Base-by-base conservation (phyloP, 306 rosid genomes). In the Fragaria ananassa region DNA sequence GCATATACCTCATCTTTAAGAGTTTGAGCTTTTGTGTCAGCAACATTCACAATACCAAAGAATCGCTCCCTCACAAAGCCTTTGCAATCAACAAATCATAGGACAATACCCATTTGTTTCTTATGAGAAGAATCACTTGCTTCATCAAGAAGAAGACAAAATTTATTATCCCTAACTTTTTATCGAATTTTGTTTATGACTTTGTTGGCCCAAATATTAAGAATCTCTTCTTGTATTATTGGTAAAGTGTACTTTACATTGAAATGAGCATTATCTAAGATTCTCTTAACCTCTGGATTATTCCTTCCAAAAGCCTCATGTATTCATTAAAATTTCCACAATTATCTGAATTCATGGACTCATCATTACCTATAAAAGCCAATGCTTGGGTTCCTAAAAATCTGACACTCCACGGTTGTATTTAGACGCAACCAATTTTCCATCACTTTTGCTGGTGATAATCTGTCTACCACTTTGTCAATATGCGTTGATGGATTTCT, bases 341-440 rank as follows among this genome's bases (percentile, higher is more conserved):
- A 31, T 63, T 29, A 1, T 35, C 39, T 13, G 68, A 63, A 18
- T 2, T 8, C 17, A 63, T 14, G 0, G 45, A 63, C 37, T 63
- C 68, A 63, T 68, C 72, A 68, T 68, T 9, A 41, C 13, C 34
- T 68, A 15, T 67, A n/a, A 67, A 67, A 67, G 4, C 18, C 12
- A 39, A 41, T 67, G 29, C 34, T 67, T 67, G 17, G 19, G 3
- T 19, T 41, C 2, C 18, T 2, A 41, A 10, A 9, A 5, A 41
- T 13, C 7, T 39, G 3, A 67, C 18, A 4, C 19, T 64, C 54
- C 54, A 64, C 17, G 14, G 1, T 34, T 10, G 23, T 18, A 29
- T 19, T 10, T 4, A 67, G 53, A 11, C 34, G 18, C 18, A 67
- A 67, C 51, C 19, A 14, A 19, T 67, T 67, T 6, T 67, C 10